phyloP scores from a whole-genome alignment of 768 basidiomycete genomes.

The Fistulinella prunicolor region DNA sequence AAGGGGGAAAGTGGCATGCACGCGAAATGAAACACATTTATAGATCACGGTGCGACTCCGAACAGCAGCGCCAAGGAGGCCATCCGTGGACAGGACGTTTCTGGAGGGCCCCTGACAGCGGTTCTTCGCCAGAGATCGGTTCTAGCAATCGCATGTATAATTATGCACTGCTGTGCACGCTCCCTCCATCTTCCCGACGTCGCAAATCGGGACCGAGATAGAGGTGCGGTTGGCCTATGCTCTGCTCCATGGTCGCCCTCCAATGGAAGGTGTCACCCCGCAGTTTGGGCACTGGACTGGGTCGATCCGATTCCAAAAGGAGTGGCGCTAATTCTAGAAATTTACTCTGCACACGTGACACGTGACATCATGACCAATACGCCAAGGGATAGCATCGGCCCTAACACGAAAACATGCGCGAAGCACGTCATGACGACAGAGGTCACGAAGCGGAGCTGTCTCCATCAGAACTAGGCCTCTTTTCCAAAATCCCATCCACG shows the following conservation, averaged over 20 bases:
- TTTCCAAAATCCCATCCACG: constrained; percentile 88
- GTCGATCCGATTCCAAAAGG: constrained; percentile 26
- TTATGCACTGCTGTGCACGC: constrained; percentile 15
- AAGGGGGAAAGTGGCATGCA: background rate
- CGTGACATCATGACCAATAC: constrained; percentile 18
- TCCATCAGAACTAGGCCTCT: constrained; percentile 55
- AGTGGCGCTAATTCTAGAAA: constrained; percentile 19
- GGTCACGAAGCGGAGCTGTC: constrained; percentile 22
- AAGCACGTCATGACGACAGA: constrained; percentile 1
- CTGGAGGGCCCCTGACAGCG: constrained; percentile 12
- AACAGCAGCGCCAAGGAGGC: constrained; percentile 1
- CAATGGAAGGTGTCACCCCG: constrained; percentile 21
- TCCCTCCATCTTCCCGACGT: constrained; percentile 7
- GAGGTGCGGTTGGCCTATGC: constrained; percentile 2
- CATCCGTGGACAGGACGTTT: constrained; percentile 9
- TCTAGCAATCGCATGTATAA: constrained; percentile 10
- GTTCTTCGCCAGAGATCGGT: constrained; percentile 11
- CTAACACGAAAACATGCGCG: constrained; percentile 10
- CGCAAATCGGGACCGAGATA: constrained; percentile 27
- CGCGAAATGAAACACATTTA: constrained; percentile 16
- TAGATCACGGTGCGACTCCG: constrained; percentile 11
- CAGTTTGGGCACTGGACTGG: constrained; percentile 28
- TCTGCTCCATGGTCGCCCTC: too few relatives aligned
- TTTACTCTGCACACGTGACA: constrained; percentile 22
- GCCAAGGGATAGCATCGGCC: background rate